Percentiles rank a stretch among this genome's conserved stretches.
phyloP scores from a whole-genome alignment of 495 filamentous ascomycete genomes.

The Penicillium paxilli region DNA sequence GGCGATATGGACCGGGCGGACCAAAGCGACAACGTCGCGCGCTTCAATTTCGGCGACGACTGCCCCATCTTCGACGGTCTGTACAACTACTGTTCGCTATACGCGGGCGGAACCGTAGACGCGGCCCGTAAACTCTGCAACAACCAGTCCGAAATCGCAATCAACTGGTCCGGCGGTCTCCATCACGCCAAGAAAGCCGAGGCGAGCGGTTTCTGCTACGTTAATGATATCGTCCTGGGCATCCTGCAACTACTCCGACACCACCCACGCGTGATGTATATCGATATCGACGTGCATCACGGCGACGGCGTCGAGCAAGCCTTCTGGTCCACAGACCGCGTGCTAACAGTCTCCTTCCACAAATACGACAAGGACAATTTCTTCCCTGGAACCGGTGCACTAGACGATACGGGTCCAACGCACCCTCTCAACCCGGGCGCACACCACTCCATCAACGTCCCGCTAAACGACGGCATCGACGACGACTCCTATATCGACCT shows the following conservation, averaged over 20 bases:
- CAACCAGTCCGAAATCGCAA: constrained; percentile 87
- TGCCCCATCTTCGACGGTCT: constrained; percentile 96
- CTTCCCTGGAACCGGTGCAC: constrained; percentile 67
- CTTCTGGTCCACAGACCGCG: constrained; percentile 93
- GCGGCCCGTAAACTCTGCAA: constrained; percentile 87
- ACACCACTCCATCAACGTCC: constrained; percentile 66
- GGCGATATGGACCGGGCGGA: constrained; percentile 47
- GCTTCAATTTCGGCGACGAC: constrained; percentile 89
- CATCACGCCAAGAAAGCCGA: constrained; percentile 96
- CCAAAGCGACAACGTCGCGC: constrained; percentile 39
- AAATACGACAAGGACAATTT: constrained; percentile 86
- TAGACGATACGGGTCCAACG: constrained; percentile 58
- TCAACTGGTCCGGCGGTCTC: constrained; percentile 99
- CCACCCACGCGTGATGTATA: constrained; percentile 90
- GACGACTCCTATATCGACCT: constrained; percentile 86
- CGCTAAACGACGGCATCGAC: constrained; percentile 78
- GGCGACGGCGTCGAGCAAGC: constrained; percentile 97
- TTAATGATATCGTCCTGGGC: constrained; percentile 97
- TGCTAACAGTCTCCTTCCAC: constrained; percentile 95
- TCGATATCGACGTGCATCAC: constrained; percentile 98
- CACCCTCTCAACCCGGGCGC: constrained; percentile 62
- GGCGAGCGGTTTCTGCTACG: constrained; percentile 95
- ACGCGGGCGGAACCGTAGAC: constrained; percentile 85
- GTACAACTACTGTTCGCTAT: constrained; percentile 92
- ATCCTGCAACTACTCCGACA: constrained; percentile 86